Evolutionary conservation across 768 basidiomycete species (phyloP), one percentile per base, ranked within the genome.

Genomic region (Pleurotus platypus): DNA sequence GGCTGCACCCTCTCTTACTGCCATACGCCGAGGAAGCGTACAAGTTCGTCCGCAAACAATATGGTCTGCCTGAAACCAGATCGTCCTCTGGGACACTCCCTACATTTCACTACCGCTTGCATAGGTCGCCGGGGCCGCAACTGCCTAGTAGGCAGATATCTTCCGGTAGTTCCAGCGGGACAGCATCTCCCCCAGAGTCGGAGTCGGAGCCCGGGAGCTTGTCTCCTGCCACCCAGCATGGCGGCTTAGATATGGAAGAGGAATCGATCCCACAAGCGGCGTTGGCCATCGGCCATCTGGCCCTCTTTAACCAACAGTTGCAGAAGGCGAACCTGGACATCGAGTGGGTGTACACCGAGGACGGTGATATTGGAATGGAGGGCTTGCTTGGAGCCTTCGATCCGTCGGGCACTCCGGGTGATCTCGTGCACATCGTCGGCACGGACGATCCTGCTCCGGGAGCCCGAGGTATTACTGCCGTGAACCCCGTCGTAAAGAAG

Each of bases 251-350:
- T 11, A 42, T 40, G 37, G 51, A 54, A 27, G 51, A 16, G 24
- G 20, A 56, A 24, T 24, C 30, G 11, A n/a, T 49, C 30, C 8
- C 56, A 1, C 58, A 65, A 48, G 59, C 65, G 50, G 47, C 66
- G 60, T 63, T 73, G 37, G 74, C 74, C 35, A 66, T 69, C 39
- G 90, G 90, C 3, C 86, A 92, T 65, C 80, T 92, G 9, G 86
- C 87, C 38, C 70, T 92, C 54, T 91, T 92, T 77, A 92, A 92
- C 66, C 90, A 92, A 71, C 75, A 81, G 57, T 67, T 92, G 55
- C 85, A 88, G 70, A 87, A 82, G 69, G 62, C 66, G 24, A 76
- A 74, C 64, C 76, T 74, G 53, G 64, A 69, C 51, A 78, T 92
- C 59, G 89, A 92, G 70, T 92, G 90, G 90, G 69, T 81, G 9